Percentiles rank a stretch among this genome's conserved stretches.
These are phyloP conservation scores for Zea mays DNA, from an alignment of 176 grass and related monocot species.

Conservation along the genomic window DNA sequence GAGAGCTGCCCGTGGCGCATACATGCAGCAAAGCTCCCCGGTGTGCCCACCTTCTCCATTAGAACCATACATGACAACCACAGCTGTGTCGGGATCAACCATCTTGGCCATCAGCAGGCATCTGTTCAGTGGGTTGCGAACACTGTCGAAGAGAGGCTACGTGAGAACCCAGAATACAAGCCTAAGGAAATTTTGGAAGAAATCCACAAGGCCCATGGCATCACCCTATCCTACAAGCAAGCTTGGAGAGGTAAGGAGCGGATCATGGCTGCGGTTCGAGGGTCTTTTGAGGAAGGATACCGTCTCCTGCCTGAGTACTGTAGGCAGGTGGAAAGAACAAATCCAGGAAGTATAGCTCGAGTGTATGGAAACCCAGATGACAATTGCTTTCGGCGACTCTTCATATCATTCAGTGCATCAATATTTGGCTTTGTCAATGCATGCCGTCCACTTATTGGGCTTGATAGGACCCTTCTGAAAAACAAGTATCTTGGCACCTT, in stretches of 20 bases:
- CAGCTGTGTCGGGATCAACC: slow-evolving; percentile 72
- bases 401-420: slow-evolving; percentile 90
- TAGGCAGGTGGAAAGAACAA: slow-evolving; percentile 78
- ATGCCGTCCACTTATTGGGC: slow-evolving; percentile 86
- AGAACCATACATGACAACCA: slow-evolving; percentile 89
- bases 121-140: slow-evolving; percentile 98
- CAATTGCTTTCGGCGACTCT: slow-evolving; percentile 76
- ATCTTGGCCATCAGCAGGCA: slow-evolving; percentile 97
- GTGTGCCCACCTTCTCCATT: slow-evolving; percentile 83
- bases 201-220: slow-evolving; percentile 92
- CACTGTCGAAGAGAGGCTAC: slow-evolving; percentile 82
- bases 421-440: slow-evolving; percentile 97
- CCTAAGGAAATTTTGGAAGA: slow-evolving; percentile 98
- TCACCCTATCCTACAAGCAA: slow-evolving; percentile 97
- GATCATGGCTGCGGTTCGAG: slow-evolving; percentile 89
- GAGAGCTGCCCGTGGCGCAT: slow-evolving; percentile 86
- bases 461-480: slow-evolving; percentile 78
- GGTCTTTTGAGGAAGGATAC: slow-evolving; percentile 97
- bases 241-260: slow-evolving; percentile 99
- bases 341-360: slow-evolving; percentile 79
- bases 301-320: slow-evolving; percentile 84
- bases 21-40: slow-evolving; percentile 90
- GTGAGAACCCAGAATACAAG: slow-evolving; percentile 92
- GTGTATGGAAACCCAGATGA: slow-evolving; percentile 83
- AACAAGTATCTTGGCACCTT: slow-evolving; percentile 97